phyloP scores from a whole-genome alignment of 1,284 basidiomycete genomes.

The Cryptococcus floricola region DNA sequence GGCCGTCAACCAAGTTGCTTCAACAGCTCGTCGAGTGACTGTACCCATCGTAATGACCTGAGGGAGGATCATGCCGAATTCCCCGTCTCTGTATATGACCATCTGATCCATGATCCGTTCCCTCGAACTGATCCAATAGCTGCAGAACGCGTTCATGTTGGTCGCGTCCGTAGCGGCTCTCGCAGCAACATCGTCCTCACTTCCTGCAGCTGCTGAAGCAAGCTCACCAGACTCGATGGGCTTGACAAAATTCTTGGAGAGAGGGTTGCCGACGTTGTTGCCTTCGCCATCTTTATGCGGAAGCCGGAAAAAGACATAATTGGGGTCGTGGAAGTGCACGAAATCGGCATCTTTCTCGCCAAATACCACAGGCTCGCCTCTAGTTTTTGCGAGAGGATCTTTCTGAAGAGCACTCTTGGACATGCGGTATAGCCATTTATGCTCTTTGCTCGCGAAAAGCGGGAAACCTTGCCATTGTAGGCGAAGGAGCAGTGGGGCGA shows the following conservation, averaged over 20 bases:
- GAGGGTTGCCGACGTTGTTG: constrained; percentile 88
- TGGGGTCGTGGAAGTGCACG: constrained; percentile 16
- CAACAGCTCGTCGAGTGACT: constrained; percentile 93
- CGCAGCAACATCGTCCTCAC: constrained; percentile 52
- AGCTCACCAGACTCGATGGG: constrained; percentile 81
- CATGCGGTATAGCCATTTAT: constrained; percentile 90
- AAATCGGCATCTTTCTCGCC: constrained; percentile 18
- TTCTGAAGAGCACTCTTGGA: constrained; percentile 43
- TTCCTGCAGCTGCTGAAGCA: constrained; percentile 51
- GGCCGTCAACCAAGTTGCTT: constrained; percentile 97
- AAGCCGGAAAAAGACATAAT: constrained; percentile 72
- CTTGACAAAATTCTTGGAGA: constrained; percentile 84
- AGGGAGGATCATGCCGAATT: constrained; percentile 82
- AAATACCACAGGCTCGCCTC: constrained; percentile 19
- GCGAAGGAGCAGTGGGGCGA: constrained; percentile 79
- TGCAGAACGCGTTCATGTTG: constrained; percentile 90
- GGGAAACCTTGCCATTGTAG: constrained; percentile 87
- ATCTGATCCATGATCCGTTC: constrained; percentile 91
- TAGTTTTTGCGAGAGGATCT: constrained; percentile 3
- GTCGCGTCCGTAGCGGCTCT: constrained; percentile 77
- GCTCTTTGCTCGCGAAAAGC: constrained; percentile 76
- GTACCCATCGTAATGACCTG: constrained; percentile 99
- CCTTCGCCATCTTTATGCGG: constrained; percentile 94
- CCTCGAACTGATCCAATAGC: constrained; percentile 94
- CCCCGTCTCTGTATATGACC: constrained; percentile 76